Evolutionary conservation across 2,329 filamentous ascomycete species (phyloP), one percentile per base, ranked within the genome.

Genomic region (Botrytis squamosa): DNA sequence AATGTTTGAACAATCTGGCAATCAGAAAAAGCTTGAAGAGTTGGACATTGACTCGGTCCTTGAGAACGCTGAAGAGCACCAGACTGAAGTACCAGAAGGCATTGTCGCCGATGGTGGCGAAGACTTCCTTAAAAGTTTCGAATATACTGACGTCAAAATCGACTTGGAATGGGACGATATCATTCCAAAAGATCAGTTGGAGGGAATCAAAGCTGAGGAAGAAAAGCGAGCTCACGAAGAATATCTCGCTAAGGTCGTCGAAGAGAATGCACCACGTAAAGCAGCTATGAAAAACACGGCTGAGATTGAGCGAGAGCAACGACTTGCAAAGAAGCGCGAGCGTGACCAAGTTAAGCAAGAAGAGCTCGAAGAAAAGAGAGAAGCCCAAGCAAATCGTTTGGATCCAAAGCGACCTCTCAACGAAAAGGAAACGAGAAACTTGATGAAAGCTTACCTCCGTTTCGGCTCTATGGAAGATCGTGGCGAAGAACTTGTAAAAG

Each of bases 131-230:
- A 90, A 88, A 78, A 91, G 90, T 75, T 93, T 93, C 78, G 94
- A 98, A 81, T 97, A 97, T 80, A 98, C 96, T 1, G 96, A 99
- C 82, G 95, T 98, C 83, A 98, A 98, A 84, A 93, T 98, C 38
- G 93, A 98, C 77, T 90, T 98, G 40, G 94, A 97, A 78, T 99
- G 96, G 96, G 96, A 99, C 79, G 93, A 98, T 77, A 99, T 99
- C 79, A 98, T 99, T 78, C 97, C 96, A 0, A 94, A 95, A 74
- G 94, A 97, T 12, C 91, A 97, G 79, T 88, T 99, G 29, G 95
- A 95, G 25, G 91, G 91, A 75, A 92, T 98, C 83, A 97, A 97
- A 82, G 91, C 90, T 0, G 93, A 97, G 69, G 95, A 98, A 79
- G 93, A 97, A 77, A 90, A 92, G 82, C 92, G 92, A 80, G 90